Base-by-base conservation (phyloP, 2,329 filamentous ascomycete species). In the Clonostachys solani region DNA sequence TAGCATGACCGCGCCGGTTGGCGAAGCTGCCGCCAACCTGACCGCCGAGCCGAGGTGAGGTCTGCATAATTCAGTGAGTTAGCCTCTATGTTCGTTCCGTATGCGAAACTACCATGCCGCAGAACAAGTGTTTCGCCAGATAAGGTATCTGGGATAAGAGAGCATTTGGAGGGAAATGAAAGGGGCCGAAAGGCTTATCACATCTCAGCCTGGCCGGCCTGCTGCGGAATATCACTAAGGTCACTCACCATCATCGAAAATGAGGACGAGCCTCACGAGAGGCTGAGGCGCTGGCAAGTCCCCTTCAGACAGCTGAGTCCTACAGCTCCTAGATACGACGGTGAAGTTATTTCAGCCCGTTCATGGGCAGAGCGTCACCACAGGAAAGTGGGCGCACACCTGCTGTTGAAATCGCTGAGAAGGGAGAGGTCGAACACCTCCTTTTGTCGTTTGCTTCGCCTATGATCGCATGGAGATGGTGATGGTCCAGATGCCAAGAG, bases 1-100 rank as follows among this genome's bases (percentile, higher is more conserved):
- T 78, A 50, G 66, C 67, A 65, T 82, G 79, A 54, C 78, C 78
- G 60, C 79, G 79, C 65, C 78, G 77, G 63, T 66, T 78, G 56
- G 76, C 68, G 66, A 81, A 80, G 65, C 71, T 80, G 60, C 69
- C 72, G 63, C 77, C 74, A 64, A 73, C 69, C 71, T 81, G 73
- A 67, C 62, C 66, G 60, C 72, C 75, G 65, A 73, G 72, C 63
- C 75, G 74, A 66, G 76, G 76, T 65, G 79, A 80, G 71, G 78
- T 80, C 79, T 83, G 56, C 38, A 51, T 50, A 56, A 55, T 47
- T 40, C n/a, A 35, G 34, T 37, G 43, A 12, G 47, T 54, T 52
- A 48, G 47, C 41, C 42, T 10, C 23, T 8, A 29, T 10, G 23
- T 4, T 9, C 23, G 10, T 10, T 10, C 9, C 3, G 10, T 9